Conservation (phyloP, 331 rosid species). For the Acacia concinna region DNA sequence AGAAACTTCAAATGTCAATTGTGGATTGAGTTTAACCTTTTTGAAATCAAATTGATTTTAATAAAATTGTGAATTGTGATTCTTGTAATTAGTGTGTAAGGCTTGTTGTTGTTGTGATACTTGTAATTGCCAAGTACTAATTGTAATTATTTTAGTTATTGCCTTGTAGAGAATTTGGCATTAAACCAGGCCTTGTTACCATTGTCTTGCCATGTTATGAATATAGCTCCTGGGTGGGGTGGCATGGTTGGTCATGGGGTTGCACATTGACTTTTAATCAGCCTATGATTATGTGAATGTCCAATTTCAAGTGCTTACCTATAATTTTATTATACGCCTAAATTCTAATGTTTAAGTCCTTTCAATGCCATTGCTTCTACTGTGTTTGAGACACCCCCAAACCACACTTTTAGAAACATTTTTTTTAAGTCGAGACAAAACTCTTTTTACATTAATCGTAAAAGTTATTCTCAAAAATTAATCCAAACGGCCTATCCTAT, state of each 20-base stretch:
- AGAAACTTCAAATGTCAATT: conserved; percentile 4
- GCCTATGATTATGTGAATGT: conserved; percentile 1
- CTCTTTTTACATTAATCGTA: too few relatives aligned
- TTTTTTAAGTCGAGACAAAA: too few relatives aligned
- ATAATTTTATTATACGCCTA: neutral
- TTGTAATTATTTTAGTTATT: neutral
- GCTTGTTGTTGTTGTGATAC: neutral
- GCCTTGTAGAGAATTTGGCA: neutral
- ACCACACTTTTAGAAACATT: too few relatives aligned
- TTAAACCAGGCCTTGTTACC: too few relatives aligned
- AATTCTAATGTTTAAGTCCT: neutral
- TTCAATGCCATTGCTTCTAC: neutral
- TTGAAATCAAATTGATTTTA: conserved; percentile 1
- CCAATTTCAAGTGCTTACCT: neutral
- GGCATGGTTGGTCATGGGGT: conserved; percentile 20
- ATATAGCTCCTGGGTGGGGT: conserved; percentile 11
- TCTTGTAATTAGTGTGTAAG: neutral
- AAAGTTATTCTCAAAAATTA: too few relatives aligned
- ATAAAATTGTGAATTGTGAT: conserved; percentile 16
- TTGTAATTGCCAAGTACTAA: neutral
- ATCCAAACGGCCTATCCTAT: too few relatives aligned
- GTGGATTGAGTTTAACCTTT: neutral
- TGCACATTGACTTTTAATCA: conserved; percentile 1
- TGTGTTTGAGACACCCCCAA: too few relatives aligned
- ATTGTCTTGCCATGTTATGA: neutral